phyloP scores from a whole-genome alignment of 140 eudicot species.

The Flaveria floridana region DNA sequence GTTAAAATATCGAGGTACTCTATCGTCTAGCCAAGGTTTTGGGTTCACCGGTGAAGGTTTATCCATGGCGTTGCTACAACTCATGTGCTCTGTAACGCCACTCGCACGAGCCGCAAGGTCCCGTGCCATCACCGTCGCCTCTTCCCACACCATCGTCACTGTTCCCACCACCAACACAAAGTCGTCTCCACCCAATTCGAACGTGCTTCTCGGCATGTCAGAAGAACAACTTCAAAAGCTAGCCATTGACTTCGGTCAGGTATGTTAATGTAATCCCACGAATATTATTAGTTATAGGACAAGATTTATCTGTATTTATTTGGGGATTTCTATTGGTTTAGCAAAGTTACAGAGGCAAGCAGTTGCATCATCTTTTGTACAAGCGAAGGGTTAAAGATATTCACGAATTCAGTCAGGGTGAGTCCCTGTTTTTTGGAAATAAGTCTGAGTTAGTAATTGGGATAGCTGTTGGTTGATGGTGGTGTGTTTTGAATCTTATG shows the following conservation, averaged over 20 bases:
- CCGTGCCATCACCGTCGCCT: conserved; percentile 47
- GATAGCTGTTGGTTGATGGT: no score
- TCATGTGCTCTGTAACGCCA: conserved; percentile 51
- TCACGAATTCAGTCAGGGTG: conserved; percentile 68
- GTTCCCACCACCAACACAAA: conserved; percentile 20
- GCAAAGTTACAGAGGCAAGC: conserved; percentile 92
- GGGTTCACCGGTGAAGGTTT: conserved; percentile 25
- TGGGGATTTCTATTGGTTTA: conserved; percentile 21
- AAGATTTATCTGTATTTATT: not conserved
- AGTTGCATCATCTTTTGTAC: conserved; percentile 83
- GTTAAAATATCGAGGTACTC: conserved; percentile 7
- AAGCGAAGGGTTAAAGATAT: conserved; percentile 76
- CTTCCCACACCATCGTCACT: conserved; percentile 37
- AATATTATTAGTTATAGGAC: not conserved
- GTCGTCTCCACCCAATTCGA: conserved; percentile 23
- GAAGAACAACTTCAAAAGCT: conserved; percentile 83
- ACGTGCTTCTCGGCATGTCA: conserved; percentile 94
- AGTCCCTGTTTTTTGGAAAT: conserved; percentile 6
- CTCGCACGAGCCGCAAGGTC: conserved; percentile 62
- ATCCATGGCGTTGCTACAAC: conserved; percentile 63
- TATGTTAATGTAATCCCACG: conserved; percentile 3
- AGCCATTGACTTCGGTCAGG: conserved; percentile 84
- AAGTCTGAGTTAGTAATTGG: no score
- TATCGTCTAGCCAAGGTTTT: conserved; percentile 26
- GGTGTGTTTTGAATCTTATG: no score